Conservation (phyloP, 371 early-diverging fungal genomes). For the Sporodiniella umbellata region DNA sequence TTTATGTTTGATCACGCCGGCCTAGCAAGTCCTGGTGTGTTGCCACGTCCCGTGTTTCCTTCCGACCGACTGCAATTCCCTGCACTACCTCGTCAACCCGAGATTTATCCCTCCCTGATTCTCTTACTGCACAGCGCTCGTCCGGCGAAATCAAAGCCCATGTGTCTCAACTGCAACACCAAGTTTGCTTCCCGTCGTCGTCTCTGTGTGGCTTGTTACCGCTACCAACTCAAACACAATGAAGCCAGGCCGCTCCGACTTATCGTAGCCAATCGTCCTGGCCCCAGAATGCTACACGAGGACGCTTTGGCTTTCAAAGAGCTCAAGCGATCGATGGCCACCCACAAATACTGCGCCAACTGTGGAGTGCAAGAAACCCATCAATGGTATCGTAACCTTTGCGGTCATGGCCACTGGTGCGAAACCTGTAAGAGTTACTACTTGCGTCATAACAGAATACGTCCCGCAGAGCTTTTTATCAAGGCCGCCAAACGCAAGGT, state of each 20-base stretch:
- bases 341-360: conserved; percentile 34
- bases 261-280: conserved; percentile 37
- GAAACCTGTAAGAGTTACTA: conserved; percentile 50
- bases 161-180: conserved; percentile 40
- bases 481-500: conserved; percentile 48
- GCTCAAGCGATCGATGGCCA: not conserved
- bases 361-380: conserved; percentile 44
- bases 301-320: too few relatives aligned
- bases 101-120: conserved; percentile 25
- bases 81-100: conserved; percentile 16
- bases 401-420: conserved; percentile 48
- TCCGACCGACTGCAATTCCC: conserved; percentile 1
- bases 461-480: conserved; percentile 41
- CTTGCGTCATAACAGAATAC: conserved; percentile 34
- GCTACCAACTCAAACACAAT: conserved; percentile 38
- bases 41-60: conserved; percentile 33
- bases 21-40: conserved; percentile 18
- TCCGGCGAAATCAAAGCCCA: conserved; percentile 37
- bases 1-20: conserved; percentile 39
- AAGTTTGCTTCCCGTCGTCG: conserved; percentile 43
- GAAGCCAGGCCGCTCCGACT: conserved; percentile 36
- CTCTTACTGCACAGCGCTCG: conserved; percentile 32
- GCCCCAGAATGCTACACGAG: conserved; percentile 10
- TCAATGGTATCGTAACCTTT: conserved; percentile 49
- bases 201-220: conserved; percentile 42